Base-by-base conservation (phyloP, 1,139 yeast genomes). In the Candida mesenterica region DNA sequence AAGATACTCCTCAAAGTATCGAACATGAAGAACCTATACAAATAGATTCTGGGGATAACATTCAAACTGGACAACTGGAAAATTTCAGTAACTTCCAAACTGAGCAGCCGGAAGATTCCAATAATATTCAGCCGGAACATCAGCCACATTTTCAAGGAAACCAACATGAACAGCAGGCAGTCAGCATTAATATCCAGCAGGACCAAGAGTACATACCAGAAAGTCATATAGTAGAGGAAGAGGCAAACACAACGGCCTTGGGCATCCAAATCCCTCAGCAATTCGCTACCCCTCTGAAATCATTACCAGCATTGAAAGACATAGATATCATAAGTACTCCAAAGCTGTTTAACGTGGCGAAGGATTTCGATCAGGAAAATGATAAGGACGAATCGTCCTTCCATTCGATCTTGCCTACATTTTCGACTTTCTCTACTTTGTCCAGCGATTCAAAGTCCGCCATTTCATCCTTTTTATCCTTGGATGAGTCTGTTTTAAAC, bases 271-370 rank as follows among this genome's bases (percentile, higher is more conserved):
- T 12, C 15, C 38, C 33, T 12, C 24, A 30, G 18, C 44, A 49
- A 33, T 64, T 63, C 40, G 57, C 69, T 9, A 68, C 75, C 7
- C 75, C 75, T 1, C 65, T 65, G 53, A 69, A 69, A 43, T 52
- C 61, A 13, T 53, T 70, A 20, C 75, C 75, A 3, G 63, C 75
- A 5, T 50, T 69, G 23, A 70, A 69, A 48, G 75, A 69, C 36
- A 67, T 68, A 15, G 75, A 69, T 32, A 50, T 53, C 10, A 68
- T 70, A 24, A 59, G 54, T 6, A 70, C 76, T 2, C 75, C 75
- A 1, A 68, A 68, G 39, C 48, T 65, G 9, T 68, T 70, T 45
- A 48, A 50, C 30, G 75, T 70, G 9, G 75, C 76, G 13, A 57
- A 52, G 41, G 75, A 68, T 42, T 15, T 44, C 18, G 43, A 43